Percentiles rank a stretch among this genome's conserved stretches.
Conservation (phyloP, 352 stramenopile species). For the Phytophthora lateralis region DNA sequence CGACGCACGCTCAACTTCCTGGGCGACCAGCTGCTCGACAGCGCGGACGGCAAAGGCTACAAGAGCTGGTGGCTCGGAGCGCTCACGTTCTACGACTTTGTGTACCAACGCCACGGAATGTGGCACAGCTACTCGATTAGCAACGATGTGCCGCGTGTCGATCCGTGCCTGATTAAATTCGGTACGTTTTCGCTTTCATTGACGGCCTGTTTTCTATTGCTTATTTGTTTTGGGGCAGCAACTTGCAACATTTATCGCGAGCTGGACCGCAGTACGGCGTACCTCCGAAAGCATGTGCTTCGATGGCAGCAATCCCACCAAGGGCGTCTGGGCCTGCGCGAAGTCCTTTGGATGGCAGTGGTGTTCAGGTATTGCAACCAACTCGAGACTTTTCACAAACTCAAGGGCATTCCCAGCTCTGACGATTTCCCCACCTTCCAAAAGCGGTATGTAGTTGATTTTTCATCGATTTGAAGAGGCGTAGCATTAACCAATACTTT, state of each 20-base stretch:
- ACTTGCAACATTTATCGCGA: slow-evolving; percentile 88
- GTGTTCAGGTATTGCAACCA: slow-evolving; percentile 85
- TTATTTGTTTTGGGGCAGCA: slow-evolving; percentile 33
- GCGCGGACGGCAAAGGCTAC: slow-evolving; percentile 73
- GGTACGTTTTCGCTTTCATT: slow-evolving; percentile 41
- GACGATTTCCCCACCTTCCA: slow-evolving; percentile 69
- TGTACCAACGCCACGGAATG: slow-evolving; percentile 87
- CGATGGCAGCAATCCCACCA: slow-evolving; percentile 80
- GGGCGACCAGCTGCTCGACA: slow-evolving; percentile 75
- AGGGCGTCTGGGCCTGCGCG: slow-evolving; percentile 65
- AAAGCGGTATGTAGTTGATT: slow-evolving; percentile 49
- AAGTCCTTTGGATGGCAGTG: slow-evolving; percentile 83
- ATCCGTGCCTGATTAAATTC: slow-evolving; percentile 75
- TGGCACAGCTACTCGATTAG: slow-evolving; percentile 86
- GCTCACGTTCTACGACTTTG: slow-evolving; percentile 85
- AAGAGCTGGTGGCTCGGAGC: slow-evolving; percentile 88
- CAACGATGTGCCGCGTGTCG: slow-evolving; percentile 70
- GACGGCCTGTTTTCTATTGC: slow-evolving; percentile 5
- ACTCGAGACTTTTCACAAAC: slow-evolving; percentile 82
- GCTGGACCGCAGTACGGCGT: slow-evolving; percentile 81
- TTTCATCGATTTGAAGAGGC: background rate
- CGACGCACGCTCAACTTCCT: slow-evolving; percentile 74
- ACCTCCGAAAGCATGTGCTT: slow-evolving; percentile 80
- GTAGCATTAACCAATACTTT: slow-evolving; percentile 4
- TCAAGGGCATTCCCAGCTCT: slow-evolving; percentile 77